These are phyloP conservation scores for Alternaria longipes DNA, from an alignment of 2,329 filamentous ascomycete genomes.

Conservation along the genomic window DNA sequence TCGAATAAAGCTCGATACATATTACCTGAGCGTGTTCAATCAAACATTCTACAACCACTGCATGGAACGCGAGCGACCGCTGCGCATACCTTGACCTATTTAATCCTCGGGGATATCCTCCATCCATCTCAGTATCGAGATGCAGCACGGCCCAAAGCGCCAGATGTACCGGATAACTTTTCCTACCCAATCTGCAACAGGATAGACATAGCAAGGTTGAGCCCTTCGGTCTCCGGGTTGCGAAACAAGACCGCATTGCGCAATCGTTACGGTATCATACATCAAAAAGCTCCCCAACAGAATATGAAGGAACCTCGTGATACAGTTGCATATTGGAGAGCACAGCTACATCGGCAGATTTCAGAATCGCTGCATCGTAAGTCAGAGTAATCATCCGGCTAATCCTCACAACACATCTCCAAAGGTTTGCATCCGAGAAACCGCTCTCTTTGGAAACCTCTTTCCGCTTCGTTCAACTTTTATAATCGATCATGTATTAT, in stretches of 20 bases:
- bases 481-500: neutral
- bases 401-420: neutral
- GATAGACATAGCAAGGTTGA: neutral
- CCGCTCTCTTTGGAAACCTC: rapidly evolving
- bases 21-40: too few relatives aligned
- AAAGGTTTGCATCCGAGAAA: neutral
- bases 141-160: neutral
- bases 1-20: neutral
- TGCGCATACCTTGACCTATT: rapidly evolving
- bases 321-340: too few relatives aligned
- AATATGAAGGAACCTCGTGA: neutral
- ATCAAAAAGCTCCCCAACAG: neutral
- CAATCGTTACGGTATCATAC: neutral
- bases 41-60: neutral
- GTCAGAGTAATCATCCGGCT: neutral
- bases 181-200: neutral
- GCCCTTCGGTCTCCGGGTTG: neutral
- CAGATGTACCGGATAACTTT: too few relatives aligned
- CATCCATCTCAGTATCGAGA: neutral
- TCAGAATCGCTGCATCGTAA: neutral
- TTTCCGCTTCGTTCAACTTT: neutral
- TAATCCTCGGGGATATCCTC: neutral
- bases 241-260: neutral
- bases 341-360: neutral
- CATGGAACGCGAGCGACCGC: neutral